Base-by-base conservation (phyloP, 1,139 yeast species). In the Hanseniaspora sp. region DNA sequence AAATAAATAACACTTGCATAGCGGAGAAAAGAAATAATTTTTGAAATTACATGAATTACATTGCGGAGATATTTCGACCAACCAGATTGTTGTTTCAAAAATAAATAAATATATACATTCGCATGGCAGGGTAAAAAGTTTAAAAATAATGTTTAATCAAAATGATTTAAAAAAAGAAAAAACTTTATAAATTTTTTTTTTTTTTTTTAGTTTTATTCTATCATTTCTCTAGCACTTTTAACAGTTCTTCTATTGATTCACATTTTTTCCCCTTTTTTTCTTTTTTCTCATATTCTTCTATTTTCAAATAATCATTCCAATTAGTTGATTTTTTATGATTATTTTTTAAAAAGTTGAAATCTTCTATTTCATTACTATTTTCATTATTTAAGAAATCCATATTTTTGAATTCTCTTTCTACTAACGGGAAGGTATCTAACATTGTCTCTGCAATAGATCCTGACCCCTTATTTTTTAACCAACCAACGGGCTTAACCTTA, bases 381-480 rank as follows among this genome's bases (percentile, higher is more conserved):
- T 17, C 30, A 15, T 48, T 48, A 17, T 30, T 23, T 7, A 31
- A 11, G 8, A 33, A 13, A 17, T 45, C 44, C 51, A 77, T 67
- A 61, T 85, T 95, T 46, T 74, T 71, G 18, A 82, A 63, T 0
- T 87, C 70, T n/a, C 73, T 71, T 46, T 80, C 84, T 0, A 86
- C 92, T 0, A 88, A 85, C 38, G 79, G 80, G 62, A 82, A 84
- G 0, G 95, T 77, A 58, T 86, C 94, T 74, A 83, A 76, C 86
- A 92, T 86, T 0, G 98, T 87, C 15, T 85, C 77, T 13, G 95
- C 95, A 59, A 92, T 92, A 6, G 88, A 95, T 0, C 99, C 99
- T 39, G 78, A 76, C 8, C 96, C 87, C 0, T 96, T 95, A 55
- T 77, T 82, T 57, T 84, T 80, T 54, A 90, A 83, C 99, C 99